phyloP scores from a whole-genome alignment of 225 moss, liverwort and hornwort species.

The Neckera pumila region DNA sequence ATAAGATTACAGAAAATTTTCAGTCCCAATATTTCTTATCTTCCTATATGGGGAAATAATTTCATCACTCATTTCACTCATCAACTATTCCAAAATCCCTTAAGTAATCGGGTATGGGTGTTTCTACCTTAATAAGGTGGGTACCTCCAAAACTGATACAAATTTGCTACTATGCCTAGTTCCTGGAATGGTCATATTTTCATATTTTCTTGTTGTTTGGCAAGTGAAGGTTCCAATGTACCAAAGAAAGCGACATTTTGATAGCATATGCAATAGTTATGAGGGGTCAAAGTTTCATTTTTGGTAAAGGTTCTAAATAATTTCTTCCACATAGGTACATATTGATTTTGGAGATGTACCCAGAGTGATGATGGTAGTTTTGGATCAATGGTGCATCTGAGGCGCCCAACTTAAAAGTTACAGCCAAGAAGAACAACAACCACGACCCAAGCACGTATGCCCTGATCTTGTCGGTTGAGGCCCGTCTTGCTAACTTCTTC shows the following conservation, averaged over 20 bases:
- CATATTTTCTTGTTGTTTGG: too few relatives aligned
- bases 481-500: not conserved
- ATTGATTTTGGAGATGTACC: not conserved
- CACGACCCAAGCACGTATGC: fast-evolving
- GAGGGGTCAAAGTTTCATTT: fast-evolving
- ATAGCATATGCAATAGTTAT: fast-evolving
- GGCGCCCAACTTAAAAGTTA: not conserved
- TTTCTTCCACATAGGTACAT: too few relatives aligned
- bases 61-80: too few relatives aligned
- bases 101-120: too few relatives aligned
- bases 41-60: too few relatives aligned
- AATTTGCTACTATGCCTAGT: not conserved
- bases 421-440: not conserved
- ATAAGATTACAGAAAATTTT: too few relatives aligned
- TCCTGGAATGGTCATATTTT: fast-evolving
- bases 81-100: too few relatives aligned
- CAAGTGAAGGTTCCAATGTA: not conserved
- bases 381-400: fast-evolving
- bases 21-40: too few relatives aligned
- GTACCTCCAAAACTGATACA: not conserved
- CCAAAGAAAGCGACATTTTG: fast-evolving
- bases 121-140: too few relatives aligned
- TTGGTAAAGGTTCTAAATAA: fast-evolving
- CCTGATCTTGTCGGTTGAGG: not conserved
- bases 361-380: fast-evolving